A percentile compares a stretch with the other conserved stretches of the same genome.
Conservation (phyloP, 2,329 filamentous ascomycete species). For the Aspergillus niger region DNA sequence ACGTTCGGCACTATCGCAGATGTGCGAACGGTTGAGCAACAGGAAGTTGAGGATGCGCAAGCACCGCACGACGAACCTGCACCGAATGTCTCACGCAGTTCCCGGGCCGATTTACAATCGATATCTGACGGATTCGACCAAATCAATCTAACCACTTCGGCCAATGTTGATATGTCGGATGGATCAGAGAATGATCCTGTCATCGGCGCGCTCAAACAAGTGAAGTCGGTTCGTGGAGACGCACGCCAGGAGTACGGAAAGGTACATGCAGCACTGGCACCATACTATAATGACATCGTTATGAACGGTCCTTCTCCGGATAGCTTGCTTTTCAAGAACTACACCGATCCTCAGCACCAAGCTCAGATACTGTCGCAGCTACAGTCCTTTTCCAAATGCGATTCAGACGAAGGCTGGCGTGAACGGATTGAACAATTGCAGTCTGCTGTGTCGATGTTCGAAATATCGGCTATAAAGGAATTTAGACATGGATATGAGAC, state of each 20-base stretch:
- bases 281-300: constrained; percentile 83
- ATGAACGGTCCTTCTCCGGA: constrained; percentile 71
- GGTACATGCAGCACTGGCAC: constrained; percentile 82
- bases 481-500: constrained; percentile 91
- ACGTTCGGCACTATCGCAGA: constrained; percentile 45
- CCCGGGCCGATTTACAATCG: constrained; percentile 32
- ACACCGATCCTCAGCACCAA: constrained; percentile 84
- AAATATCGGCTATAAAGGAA: constrained; percentile 84
- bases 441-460: constrained; percentile 78
- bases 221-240: constrained; percentile 76
- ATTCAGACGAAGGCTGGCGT: constrained; percentile 74
- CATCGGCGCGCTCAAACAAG: constrained; percentile 68
- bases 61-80: constrained; percentile 18
- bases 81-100: constrained; percentile 17
- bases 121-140: constrained; percentile 77
- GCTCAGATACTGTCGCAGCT: constrained; percentile 86
- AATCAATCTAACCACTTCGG: constrained; percentile 58
- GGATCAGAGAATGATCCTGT: constrained; percentile 63
- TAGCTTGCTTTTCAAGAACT: constrained; percentile 81
- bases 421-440: constrained; percentile 71
- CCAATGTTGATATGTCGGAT: constrained; percentile 30
- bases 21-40: constrained; percentile 29
- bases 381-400: constrained; percentile 74
- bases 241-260: constrained; percentile 90
- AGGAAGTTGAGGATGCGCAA: constrained; percentile 25